A percentile compares a stretch with the other conserved stretches of the same genome.
Conservation (phyloP, 805 yeast species). For the Lachancea sp. region DNA sequence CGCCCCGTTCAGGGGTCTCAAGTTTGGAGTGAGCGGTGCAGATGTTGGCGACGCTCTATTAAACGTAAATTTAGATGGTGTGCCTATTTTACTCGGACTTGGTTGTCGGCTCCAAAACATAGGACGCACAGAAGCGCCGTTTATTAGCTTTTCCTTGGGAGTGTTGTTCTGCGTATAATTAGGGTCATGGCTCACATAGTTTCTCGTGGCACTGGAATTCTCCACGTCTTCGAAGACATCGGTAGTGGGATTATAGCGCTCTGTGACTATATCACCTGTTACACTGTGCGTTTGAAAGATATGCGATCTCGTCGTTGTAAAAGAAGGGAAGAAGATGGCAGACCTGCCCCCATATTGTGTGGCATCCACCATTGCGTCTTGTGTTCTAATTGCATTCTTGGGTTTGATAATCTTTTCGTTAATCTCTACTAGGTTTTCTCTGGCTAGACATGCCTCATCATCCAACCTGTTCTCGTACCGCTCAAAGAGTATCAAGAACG, state of each 20-base stretch:
- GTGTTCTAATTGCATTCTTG: conserved; percentile 41
- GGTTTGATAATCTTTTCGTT: conserved; percentile 59
- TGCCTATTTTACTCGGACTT: conserved; percentile 6
- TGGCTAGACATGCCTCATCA: conserved; percentile 55
- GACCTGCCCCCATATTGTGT: conserved; percentile 33
- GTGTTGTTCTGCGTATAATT: neutral
- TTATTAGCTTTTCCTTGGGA: conserved; percentile 5
- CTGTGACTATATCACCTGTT: conserved; percentile 28
- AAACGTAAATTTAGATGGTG: conserved; percentile 3
- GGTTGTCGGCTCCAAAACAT: conserved; percentile 9
- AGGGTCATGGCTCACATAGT: conserved; percentile 4
- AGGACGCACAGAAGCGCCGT: conserved; percentile 9
- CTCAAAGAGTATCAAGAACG: conserved; percentile 37
- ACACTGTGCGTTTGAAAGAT: conserved; percentile 48
- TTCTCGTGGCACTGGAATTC: neutral
- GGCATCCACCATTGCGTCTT: conserved; percentile 60
- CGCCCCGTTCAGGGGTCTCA: conserved; percentile 8
- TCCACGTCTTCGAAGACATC: conserved; percentile 24
- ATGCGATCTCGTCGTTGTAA: conserved; percentile 27
- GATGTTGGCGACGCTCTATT: conserved; percentile 8
- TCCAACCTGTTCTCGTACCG: conserved; percentile 43
- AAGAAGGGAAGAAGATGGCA: conserved; percentile 31
- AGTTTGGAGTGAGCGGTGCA: conserved; percentile 11
- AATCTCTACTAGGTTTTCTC: conserved; percentile 58
- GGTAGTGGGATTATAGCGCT: conserved; percentile 30